Base-by-base conservation (phyloP, 2,329 filamentous ascomycete genomes). In the Colletotrichum musicola region DNA sequence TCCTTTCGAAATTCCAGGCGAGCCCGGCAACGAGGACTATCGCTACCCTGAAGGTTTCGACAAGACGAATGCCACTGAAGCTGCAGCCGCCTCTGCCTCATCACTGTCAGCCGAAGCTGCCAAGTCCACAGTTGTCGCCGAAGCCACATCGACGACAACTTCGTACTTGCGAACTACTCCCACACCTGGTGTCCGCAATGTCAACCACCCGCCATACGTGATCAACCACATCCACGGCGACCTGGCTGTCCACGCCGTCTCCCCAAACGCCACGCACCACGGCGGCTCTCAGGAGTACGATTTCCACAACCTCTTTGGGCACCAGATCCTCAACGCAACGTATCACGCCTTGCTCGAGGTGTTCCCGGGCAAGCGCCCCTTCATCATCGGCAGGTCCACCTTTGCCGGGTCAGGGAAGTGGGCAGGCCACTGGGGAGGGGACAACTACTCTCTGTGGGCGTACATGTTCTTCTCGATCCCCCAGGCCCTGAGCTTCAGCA, bases 351-450 rank as follows among this genome's bases (percentile, higher is more conserved):
- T 96, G 38, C 81, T 90, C 3, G 77, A 83, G 2, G 83, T 93
- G 18, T 88, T 89, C 68, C 89, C 91, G 0, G 84, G 81, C 14
- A 92, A 92, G 77, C 89, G 94, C 0, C 94, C 94, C 0, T 93
- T 97, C 79, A 92, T 97, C 75, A 94, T 97, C 74, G 92, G 92
- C 0, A 90, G 94, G 16, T 93, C 91, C 46, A 96, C 93, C 1
- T 96, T 95, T 75, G 86, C 92, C 10, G 93, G 93, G 3, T 89
- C 89, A 0, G 93, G 94, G 1, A 89, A 88, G 76, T 92, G 87
- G 81, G 90, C 92, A 1, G 93, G 92, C 1, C 93, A 96, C 78
- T 97, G 93, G 93, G 92, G 93, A 35, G 92, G 91, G 40, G 90
- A 95, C 77, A 95, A 94, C 75, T 81, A 83, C 18, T 91, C 90